A percentile compares a stretch with the other conserved stretches of the same genome.
Evolutionary conservation across 129 eudicot genomes (phyloP).

Genomic region (Kitagawia praeruptora): DNA sequence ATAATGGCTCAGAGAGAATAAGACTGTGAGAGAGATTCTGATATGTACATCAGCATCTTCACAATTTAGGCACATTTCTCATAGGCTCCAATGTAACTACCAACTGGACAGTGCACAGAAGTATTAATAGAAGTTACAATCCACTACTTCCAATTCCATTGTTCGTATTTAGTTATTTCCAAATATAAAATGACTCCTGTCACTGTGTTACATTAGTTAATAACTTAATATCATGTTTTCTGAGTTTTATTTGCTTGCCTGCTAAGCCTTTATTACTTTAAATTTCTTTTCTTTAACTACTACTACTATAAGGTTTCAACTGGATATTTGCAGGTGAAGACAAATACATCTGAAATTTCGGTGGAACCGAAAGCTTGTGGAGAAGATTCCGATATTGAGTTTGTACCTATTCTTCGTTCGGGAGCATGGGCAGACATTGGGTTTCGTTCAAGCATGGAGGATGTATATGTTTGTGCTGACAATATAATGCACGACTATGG

Average conservation of each 20-base stretch:
- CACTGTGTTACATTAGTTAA: background rate
- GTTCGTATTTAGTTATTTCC: background rate
- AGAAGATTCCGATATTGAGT: conserved; percentile 33
- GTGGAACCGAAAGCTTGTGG: conserved; percentile 27
- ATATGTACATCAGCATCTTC: background rate
- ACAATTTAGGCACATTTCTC: background rate
- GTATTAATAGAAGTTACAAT: background rate
- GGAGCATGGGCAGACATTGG: conserved; percentile 98
- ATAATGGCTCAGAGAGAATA: background rate
- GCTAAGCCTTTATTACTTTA: background rate
- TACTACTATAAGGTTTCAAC: conserved; percentile 22
- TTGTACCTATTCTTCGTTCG: conserved; percentile 68
- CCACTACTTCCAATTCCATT: background rate
- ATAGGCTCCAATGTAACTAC: background rate
- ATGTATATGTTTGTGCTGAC: conserved; percentile 78
- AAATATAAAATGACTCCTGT: background rate
- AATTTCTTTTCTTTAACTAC: background rate
- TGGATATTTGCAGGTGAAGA: conserved; percentile 51
- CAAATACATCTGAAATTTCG: conserved; percentile 36
- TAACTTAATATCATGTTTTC: background rate
- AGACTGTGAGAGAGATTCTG: background rate
- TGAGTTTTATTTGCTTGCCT: background rate
- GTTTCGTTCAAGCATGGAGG: conserved; percentile 92
- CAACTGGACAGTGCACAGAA: background rate
- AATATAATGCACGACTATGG: conserved; percentile 55